Conservation (phyloP, 2,329 filamentous ascomycete species). For the Microcyclospora pomicola region DNA sequence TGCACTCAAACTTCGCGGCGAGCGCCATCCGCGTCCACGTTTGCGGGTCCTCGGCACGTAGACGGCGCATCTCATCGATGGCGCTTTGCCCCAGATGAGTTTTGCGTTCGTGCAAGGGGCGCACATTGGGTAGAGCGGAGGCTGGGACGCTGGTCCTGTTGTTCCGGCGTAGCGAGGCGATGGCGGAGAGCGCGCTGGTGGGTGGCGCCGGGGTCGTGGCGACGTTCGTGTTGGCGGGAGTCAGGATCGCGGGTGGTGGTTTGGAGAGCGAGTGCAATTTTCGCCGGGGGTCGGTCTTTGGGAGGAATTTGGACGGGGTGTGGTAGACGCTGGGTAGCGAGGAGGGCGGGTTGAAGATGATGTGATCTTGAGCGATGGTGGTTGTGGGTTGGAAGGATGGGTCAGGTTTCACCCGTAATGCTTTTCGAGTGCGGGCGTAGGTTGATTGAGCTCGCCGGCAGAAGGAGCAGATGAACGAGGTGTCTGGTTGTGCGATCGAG, state of each 20-base stretch:
- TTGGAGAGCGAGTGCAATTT: constrained; percentile 26
- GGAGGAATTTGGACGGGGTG: constrained; percentile 52
- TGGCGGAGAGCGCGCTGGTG: constrained; percentile 11
- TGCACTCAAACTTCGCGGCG: constrained; percentile 50
- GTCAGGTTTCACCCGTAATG: constrained; percentile 31
- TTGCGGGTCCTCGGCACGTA: constrained; percentile 42
- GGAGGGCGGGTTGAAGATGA: constrained; percentile 54
- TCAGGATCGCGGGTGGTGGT: neutral
- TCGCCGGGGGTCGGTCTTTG: constrained; percentile 41
- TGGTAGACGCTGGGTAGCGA: constrained; percentile 49
- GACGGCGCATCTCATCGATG: constrained; percentile 43
- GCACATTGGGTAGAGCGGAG: constrained; percentile 35
- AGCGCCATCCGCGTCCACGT: constrained; percentile 46
- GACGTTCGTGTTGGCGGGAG: neutral
- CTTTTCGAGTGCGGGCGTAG: constrained; percentile 33
- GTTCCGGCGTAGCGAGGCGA: constrained; percentile 14
- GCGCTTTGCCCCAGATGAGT: constrained; percentile 46
- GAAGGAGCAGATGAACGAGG: constrained; percentile 15
- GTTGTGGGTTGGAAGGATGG: constrained; percentile 27
- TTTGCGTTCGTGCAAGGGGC: constrained; percentile 40
- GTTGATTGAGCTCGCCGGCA: constrained; percentile 31
- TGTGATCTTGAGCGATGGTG: constrained; percentile 34
- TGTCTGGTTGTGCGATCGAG: neutral
- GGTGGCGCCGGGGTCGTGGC: constrained; percentile 3
- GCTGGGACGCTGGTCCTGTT: constrained; percentile 12